Evolutionary conservation across 768 basidiomycete species (phyloP).

Genomic region (Chalciporus piperatus): DNA sequence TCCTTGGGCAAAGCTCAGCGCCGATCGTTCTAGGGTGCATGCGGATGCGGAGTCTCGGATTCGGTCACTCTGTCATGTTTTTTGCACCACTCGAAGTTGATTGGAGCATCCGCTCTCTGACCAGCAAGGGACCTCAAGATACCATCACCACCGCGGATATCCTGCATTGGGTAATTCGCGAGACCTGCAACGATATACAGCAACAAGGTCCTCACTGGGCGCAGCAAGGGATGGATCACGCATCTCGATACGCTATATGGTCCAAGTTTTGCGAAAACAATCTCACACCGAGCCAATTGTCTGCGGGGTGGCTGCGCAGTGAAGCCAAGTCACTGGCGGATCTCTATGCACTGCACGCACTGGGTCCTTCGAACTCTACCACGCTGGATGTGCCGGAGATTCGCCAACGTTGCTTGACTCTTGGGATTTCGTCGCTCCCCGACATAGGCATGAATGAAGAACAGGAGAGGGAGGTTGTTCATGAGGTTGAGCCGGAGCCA

Average conservation of each 20-base stretch:
- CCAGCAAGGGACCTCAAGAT: conserved; percentile 4
- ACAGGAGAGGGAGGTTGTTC: conserved; percentile 43
- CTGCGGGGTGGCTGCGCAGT: conserved; percentile 33
- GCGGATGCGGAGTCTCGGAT: conserved; percentile 44
- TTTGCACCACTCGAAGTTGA: conserved; percentile 43
- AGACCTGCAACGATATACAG: conserved; percentile 39
- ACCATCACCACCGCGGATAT: conserved; percentile 27
- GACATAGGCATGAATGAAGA: conserved; percentile 37
- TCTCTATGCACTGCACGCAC: conserved; percentile 24
- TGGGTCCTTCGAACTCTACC: not conserved
- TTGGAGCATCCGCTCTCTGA: conserved; percentile 29
- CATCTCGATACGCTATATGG: conserved; percentile 6
- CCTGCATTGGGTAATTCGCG: conserved; percentile 39
- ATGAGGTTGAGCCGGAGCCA: conserved; percentile 40
- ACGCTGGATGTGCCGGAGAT: not conserved
- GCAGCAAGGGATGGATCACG: conserved; percentile 29
- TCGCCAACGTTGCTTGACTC: conserved; percentile 3
- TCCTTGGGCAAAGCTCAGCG: not conserved
- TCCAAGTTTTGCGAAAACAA: not conserved
- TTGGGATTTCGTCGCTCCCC: conserved; percentile 7
- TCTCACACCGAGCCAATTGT: not conserved
- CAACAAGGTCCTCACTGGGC: conserved; percentile 39
- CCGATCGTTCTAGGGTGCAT: not conserved
- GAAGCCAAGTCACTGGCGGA: conserved; percentile 35
- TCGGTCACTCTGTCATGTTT: conserved; percentile 43